Conservation (phyloP, 78 protist genomes). For the Dictyostelium purpureum region DNA sequence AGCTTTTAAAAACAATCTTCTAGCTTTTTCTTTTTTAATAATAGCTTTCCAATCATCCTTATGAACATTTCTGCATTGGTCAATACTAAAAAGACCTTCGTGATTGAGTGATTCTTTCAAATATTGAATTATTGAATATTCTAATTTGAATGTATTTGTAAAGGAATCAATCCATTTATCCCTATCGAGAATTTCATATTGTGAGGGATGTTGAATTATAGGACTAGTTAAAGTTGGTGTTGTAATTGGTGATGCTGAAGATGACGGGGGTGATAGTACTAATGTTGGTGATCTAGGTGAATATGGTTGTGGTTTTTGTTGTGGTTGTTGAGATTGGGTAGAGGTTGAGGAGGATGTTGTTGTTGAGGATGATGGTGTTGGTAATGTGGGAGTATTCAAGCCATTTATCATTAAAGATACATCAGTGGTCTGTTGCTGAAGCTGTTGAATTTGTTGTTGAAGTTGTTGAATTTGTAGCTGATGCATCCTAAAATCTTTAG, state of each 20-base stretch:
- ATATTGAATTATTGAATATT: neutral
- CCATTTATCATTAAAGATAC: too few relatives aligned
- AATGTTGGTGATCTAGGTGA: constrained; percentile 1
- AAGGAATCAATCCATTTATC: constrained; percentile 12
- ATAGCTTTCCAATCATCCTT: constrained; percentile 12
- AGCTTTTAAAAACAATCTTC: constrained; percentile 23
- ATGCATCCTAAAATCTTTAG: too few relatives aligned
- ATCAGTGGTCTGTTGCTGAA: too few relatives aligned
- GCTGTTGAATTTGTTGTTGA: too few relatives aligned
- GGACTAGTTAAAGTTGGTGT: neutral
- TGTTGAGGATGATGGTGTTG: neutral
- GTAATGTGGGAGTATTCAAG: too few relatives aligned
- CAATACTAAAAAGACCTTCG: constrained; percentile 14
- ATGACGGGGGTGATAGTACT: neutral
- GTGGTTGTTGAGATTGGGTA: neutral
- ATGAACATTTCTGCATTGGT: neutral
- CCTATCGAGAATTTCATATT: neutral
- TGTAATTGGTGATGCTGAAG: neutral
- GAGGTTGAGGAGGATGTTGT: neutral
- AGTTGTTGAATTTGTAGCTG: too few relatives aligned
- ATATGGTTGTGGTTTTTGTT: too few relatives aligned
- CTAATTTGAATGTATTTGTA: neutral
- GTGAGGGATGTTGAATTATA: neutral
- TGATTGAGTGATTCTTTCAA: neutral
- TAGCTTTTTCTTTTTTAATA: neutral